Evolutionary conservation across 768 basidiomycete genomes (phyloP), one percentile per base, ranked within the genome.

Genomic region (Leccinum incarnatum): DNA sequence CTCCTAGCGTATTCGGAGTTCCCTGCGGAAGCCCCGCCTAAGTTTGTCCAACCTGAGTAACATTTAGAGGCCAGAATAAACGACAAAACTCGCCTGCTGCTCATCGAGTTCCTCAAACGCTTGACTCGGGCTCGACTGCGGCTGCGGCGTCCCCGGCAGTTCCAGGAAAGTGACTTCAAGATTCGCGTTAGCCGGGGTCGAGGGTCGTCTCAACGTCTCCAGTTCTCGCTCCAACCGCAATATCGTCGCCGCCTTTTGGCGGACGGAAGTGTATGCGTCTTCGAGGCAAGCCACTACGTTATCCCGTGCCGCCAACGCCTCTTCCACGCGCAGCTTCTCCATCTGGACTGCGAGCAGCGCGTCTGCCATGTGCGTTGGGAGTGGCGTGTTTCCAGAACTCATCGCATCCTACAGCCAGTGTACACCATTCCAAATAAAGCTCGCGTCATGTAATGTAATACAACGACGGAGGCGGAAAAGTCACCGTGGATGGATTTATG

Each of bases 241-340:
- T 57, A 89, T 80, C 7, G 75, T 67, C 21, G 76, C 75, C 1
- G 79, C 77, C 71, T 89, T 88, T 67, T 86, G 79, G n/a, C 80
- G 79, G 63, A 89, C 74, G 0, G 84, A 83, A 14, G 74, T 68
- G 65, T 84, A 87, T 10, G 86, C 86, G 49, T 83, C 80, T 32
- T 80, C 76, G 12, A 91, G 78, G 30, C 81, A 82, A 45, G 80
- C 72, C 2, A 87, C 80, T 15, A 79, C 81, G 30, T 78, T 79
- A 65, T 91, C 88, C 42, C 88, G 83, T 30, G 88, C 88, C 27
- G 72, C 75, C 54, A 86, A 69, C 2, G 84, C 86, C 65, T 89
- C 87, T 21, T 69, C 70, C 1, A 84, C 80, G 51, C 80, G 79
- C 51, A 79, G 56, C 42, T 76, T 77, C 61, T 87, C 84, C 34